Percentiles rank a stretch among this genome's conserved stretches.
phyloP scores from a whole-genome alignment of 2,329 filamentous ascomycete species.

The Hypoxylon rubiginosum region DNA sequence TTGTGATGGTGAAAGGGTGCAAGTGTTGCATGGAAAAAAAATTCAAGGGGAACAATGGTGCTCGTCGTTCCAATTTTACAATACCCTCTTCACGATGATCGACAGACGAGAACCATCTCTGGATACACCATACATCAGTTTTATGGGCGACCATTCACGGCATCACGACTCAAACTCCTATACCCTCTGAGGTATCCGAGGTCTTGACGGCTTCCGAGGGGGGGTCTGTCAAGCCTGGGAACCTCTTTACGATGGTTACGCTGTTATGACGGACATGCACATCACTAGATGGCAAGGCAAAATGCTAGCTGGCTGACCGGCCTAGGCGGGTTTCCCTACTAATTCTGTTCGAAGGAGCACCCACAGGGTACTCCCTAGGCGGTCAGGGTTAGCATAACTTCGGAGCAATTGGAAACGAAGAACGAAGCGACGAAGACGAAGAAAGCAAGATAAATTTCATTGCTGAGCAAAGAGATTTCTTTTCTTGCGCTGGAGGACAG shows the following conservation, averaged over 20 bases:
- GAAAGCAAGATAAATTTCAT: slow-evolving; percentile 42
- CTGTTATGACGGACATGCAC: slow-evolving; percentile 55
- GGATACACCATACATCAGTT: slow-evolving; percentile 54
- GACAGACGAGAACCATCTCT: slow-evolving; percentile 51
- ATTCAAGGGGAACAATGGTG: slow-evolving; percentile 40
- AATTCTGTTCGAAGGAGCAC: slow-evolving; percentile 48
- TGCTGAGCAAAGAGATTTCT: slow-evolving; percentile 39
- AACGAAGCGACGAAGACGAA: slow-evolving; percentile 52
- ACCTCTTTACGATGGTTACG: slow-evolving; percentile 55
- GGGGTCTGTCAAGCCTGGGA: slow-evolving; percentile 40
- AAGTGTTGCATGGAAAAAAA: slow-evolving; percentile 42
- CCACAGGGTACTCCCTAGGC: slow-evolving; percentile 37
- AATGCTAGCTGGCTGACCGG: slow-evolving; percentile 43
- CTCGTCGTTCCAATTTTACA: slow-evolving; percentile 46
- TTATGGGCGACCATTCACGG: slow-evolving; percentile 56
- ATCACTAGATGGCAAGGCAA: slow-evolving; percentile 52
- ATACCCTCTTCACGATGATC: slow-evolving; percentile 51
- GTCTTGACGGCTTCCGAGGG: slow-evolving; percentile 41
- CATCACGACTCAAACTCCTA: slow-evolving; percentile 54
- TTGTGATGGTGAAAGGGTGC: slow-evolving; percentile 43
- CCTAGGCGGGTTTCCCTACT: slow-evolving; percentile 43
- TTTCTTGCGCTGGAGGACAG: slow-evolving; percentile 39
- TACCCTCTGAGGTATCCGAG: slow-evolving; percentile 51
- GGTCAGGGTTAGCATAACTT: slow-evolving; percentile 40
- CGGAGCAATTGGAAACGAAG: slow-evolving; percentile 49